Base-by-base conservation (phyloP, 1,284 basidiomycete species). In the Ustilago cynodontis region DNA sequence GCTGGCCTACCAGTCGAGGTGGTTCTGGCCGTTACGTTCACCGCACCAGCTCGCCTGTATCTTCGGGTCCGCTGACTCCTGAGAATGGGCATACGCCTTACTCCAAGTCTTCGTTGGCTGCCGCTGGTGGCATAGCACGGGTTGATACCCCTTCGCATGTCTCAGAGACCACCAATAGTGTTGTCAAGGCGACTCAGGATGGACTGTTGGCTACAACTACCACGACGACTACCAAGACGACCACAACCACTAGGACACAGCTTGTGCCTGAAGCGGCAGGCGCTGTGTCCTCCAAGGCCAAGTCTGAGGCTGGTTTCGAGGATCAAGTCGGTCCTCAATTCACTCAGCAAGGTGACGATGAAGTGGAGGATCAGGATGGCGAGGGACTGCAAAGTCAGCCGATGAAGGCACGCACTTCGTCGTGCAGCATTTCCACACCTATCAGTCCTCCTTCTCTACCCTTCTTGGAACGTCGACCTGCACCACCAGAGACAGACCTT, bases 401-500 rank as follows among this genome's bases (percentile, higher is more conserved):
- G 24, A 72, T 57, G 56, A 66, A 61, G 45, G 26, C 52, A n/a
- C 61, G 65, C 26, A 45, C 61, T 0, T 68, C 77, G 29, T 70
- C 70, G n/a, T 79, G 73, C 74, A 77, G 74, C 50, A 43, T 79
- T 33, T 67, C 70, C 50, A 68, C 77, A 1, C 78, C 79, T 29
- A 51, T 70, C 33, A 74, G 60, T 7, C 75, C 74, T n/a, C 70
- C 78, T 0, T 58, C 71, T 22, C 47, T 82, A 33, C 78, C 79
- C 3, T 79, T 82, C 49, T 35, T 80, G 35, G 80, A 81, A 16
- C 68, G 58, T 41, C 67, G 80, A 47, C 79, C 78, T 3, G 80
- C 80, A 20, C 80, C 80, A 14, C 66, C 79, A 29, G 77, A 76
- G 61, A 81, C 79, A 11, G 64, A 79, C 39, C 59, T 82, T 43